Base-by-base conservation (phyloP, 2,329 filamentous ascomycete species). In the Phialemonium atrogriseum region DNA sequence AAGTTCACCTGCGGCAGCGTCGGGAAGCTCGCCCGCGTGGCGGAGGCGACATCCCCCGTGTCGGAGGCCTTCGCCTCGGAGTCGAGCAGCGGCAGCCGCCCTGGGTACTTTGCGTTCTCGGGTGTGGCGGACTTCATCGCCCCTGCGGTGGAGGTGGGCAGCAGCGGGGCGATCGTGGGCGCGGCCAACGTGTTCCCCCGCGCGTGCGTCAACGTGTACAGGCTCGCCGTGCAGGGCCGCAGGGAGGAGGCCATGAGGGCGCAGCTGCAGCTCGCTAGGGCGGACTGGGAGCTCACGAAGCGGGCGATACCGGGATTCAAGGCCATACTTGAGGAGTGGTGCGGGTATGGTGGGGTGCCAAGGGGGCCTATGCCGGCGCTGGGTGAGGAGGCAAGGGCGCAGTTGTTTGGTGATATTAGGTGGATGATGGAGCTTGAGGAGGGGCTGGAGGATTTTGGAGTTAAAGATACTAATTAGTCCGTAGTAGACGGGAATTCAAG, bases 281-380 rank as follows among this genome's bases (percentile, higher is more conserved):
- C 41, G 8, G 43, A 46, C 29, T 46, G 41, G 43, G 35, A 33
- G n/a, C 26, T 46, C 24, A 46, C 43, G 5, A 46, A 41, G 28
- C 14, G 43, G 12, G 43, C 43, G 4, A 40, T 46, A 14, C 43
- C 43, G 7, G 43, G 43, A 6, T 44, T 43, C 37, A 44, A 46
- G 34, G 39, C 39, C 5, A 39, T 44, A 10, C 33, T 46, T 21
- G 33, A 36, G 6, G 22, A 33, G 7, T 69, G 69, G 49, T 69
- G 65, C 41, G 71, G 70, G 4, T 80, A 80, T 47, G 74, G 71
- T 21, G 74, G 63, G 2, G 63, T 59, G 41, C 64, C 64, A 18
- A 57, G 71, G 36, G 64, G 60, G 43, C 70, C 71, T 27, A 43
- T 46, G 37, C 27, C 28, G n/a, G 23, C 30, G 48, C 43, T 49